These are phyloP conservation scores for Calonectria pauciramosa DNA, from an alignment of 2,329 filamentous ascomycete genomes.

Conservation along the genomic window DNA sequence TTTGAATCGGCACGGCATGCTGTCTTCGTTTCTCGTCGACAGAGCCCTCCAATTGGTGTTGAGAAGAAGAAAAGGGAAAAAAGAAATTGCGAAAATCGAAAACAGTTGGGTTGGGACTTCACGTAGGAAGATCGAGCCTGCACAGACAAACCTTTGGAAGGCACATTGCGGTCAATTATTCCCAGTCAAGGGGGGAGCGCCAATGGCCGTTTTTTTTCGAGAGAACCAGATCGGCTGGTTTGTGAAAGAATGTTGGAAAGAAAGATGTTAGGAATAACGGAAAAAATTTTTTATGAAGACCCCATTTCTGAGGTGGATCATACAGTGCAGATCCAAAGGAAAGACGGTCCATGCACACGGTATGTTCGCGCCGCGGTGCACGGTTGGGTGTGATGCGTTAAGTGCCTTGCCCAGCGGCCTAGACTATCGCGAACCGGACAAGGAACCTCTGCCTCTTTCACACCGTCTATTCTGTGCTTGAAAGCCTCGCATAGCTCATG, in stretches of 20 bases:
- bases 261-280: not conserved
- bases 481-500: not conserved
- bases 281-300: conserved; percentile 34
- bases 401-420: conserved; percentile 35
- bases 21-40: not conserved
- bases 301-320: conserved; percentile 20
- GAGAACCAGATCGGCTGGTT: not conserved
- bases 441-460: not conserved
- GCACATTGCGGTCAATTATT: conserved; percentile 31
- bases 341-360: conserved; percentile 28
- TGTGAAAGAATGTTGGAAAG: conserved; percentile 12
- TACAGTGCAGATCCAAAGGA: conserved; percentile 12
- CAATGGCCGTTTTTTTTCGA: conserved; percentile 3
- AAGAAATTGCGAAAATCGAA: not conserved
- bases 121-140: not conserved
- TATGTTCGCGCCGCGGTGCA: not conserved
- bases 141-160: conserved; percentile 37
- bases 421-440: conserved; percentile 30
- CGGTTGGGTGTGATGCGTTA: conserved; percentile 6
- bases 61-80: not conserved
- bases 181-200: conserved; percentile 9
- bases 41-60: not conserved
- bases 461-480: not conserved
- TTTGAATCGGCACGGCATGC: conserved; percentile 2
- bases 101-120: not conserved